Evolutionary conservation across 148 eudicot species (phyloP), one percentile per base, ranked within the genome.

Genomic region (Heliosperma pusillum): DNA sequence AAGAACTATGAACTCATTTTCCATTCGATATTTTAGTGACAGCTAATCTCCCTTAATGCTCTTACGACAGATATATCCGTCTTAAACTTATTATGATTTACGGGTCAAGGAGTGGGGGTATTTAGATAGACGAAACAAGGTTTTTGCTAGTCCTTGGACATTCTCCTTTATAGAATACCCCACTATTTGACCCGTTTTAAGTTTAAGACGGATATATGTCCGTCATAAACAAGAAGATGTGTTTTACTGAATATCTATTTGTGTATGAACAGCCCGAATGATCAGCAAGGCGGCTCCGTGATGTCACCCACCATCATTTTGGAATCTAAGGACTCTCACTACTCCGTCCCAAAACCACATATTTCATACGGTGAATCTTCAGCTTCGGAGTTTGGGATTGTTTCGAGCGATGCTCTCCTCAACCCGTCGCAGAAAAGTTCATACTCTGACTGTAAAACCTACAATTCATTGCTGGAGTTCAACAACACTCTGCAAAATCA

Each of bases 391-490:
- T 92, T 92, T 68, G 91, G 94, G 61, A 57, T 86, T 27, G 87
- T 88, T 63, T 79, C 88, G 7, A 79, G 86, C 1, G 85, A 88
- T 83, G 82, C 89, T 74, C 85, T 89, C 50, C 83, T 89, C 76
- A 85, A 86, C 76, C 90, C 93, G 22, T 82, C 91, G 0, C 85
- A 79, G 47, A 89, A 79, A 75, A 71, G 71, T 80, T 74, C 89
- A 42, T 83, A 73, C 75, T 67, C 82, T 62, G 78, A 74, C 70
- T 53, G 81, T 36, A 79, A 58, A 63, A 78, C 69, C 78, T 74
- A 80, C 74, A 73, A 74, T 76, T 75, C 89, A 47, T 74, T 86
- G 78, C 42, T 79, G 74, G 80, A 80, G 27, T 86, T 83, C 80
- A 82, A 71, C 80, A 82, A 71, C 59, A 81, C 74, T 60, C 85